A percentile compares a stretch with the other conserved stretches of the same genome.
Conservation (phyloP, 1,284 basidiomycete genomes). For the Chalciporus piperatoides region DNA sequence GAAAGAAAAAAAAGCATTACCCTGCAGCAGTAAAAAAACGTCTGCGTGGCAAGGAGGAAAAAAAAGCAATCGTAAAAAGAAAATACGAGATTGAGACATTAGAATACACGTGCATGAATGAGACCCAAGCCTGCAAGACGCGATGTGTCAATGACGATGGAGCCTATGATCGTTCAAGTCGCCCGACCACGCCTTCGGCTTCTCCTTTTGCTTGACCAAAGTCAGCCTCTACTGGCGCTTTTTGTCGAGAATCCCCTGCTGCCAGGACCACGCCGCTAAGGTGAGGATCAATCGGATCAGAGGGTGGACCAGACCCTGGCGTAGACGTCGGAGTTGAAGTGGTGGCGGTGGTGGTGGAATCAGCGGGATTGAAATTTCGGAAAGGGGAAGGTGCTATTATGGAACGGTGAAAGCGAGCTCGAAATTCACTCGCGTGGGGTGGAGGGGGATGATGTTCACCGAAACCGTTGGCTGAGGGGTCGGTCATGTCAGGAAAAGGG, state of each 20-base stretch:
- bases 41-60: not conserved
- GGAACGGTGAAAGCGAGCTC: slow-evolving; percentile 65
- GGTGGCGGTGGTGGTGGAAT: slow-evolving; percentile 27
- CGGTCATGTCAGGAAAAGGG: slow-evolving; percentile 34
- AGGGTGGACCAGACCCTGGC: slow-evolving; percentile 37
- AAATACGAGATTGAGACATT: not conserved
- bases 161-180: slow-evolving; percentile 11
- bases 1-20: not conserved
- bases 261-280: slow-evolving; percentile 30
- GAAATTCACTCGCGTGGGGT: slow-evolving; percentile 54
- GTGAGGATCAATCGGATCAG: slow-evolving; percentile 50
- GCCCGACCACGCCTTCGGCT: slow-evolving; percentile 25
- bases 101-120: not conserved
- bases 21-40: not conserved
- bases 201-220: slow-evolving; percentile 21
- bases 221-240: slow-evolving; percentile 24
- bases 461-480: slow-evolving; percentile 33
- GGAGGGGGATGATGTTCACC: slow-evolving; percentile 20
- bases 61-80: too few species aligned
- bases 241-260: slow-evolving; percentile 24
- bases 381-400: slow-evolving; percentile 66
- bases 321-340: slow-evolving; percentile 37
- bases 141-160: not conserved
- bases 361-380: slow-evolving; percentile 37
- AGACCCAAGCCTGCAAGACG: not conserved